A percentile compares a stretch with the other conserved stretches of the same genome.
Evolutionary conservation across 306 rosid genomes (phyloP).

Genomic region (Trichosanthes cucumerina): DNA sequence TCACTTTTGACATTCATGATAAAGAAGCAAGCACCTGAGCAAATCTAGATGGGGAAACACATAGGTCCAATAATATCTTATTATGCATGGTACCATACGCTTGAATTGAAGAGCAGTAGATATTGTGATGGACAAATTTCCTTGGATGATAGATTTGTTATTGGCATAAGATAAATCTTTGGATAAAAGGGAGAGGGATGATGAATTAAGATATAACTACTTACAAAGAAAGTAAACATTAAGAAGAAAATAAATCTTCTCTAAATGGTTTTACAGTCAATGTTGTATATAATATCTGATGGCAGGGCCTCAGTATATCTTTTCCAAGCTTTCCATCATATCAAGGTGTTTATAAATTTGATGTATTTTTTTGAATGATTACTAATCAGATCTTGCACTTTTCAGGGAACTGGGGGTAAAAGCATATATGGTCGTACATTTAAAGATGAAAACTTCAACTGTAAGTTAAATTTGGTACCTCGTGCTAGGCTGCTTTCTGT

Average conservation of each 20-base stretch:
- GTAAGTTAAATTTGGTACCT: slow-evolving; percentile 36
- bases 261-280: background rate
- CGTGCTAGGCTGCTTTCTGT: background rate
- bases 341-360: background rate
- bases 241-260: background rate
- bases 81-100: background rate
- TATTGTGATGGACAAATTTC: background rate
- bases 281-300: background rate
- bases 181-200: background rate
- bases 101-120: background rate
- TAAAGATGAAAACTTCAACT: slow-evolving; percentile 85
- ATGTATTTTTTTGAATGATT: background rate
- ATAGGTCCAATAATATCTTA: background rate
- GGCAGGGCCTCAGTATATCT: background rate
- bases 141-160: background rate
- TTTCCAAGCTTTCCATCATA: background rate
- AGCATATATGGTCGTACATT: slow-evolving; percentile 95
- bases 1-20: background rate
- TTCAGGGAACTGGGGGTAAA: slow-evolving; percentile 93
- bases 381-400: background rate
- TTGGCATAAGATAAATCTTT: background rate
- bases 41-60: background rate
- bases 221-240: background rate
- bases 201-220: background rate
- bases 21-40: background rate